Percentiles rank a stretch among this genome's conserved stretches.
Conservation (phyloP, 306 rosid species). For the Fragaria nilgerrensis region DNA sequence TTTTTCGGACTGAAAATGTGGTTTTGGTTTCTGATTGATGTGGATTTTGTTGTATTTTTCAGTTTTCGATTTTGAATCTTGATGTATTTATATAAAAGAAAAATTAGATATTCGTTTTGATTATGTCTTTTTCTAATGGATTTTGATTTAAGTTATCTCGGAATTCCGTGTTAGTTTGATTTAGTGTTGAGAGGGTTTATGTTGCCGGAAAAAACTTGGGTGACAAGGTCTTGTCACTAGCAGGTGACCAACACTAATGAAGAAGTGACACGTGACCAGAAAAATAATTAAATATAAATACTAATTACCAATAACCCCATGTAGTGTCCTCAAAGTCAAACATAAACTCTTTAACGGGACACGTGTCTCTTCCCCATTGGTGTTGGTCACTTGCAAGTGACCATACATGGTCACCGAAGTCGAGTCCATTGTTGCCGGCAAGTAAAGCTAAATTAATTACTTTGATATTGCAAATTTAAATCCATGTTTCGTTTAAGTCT, state of each 20-base stretch:
- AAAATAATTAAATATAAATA: no score
- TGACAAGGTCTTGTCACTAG: no score
- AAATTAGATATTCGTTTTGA: conserved; percentile 5
- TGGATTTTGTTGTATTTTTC: conserved; percentile 8
- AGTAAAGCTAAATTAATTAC: background rate
- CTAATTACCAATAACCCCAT: no score
- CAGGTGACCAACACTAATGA: no score
- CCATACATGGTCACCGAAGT: no score
- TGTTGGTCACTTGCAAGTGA: no score
- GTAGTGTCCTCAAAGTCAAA: no score
- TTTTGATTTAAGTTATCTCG: background rate
- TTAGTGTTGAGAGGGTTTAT: background rate
- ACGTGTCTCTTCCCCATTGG: no score
- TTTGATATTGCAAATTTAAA: background rate
- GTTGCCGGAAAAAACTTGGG: no score
- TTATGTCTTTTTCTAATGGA: background rate
- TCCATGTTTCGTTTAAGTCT: background rate
- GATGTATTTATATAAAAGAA: background rate
- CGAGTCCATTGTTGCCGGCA: no score
- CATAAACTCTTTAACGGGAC: no score
- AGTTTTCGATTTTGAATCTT: background rate
- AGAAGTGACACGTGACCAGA: no score
- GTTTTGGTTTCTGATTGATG: conserved; percentile 11
- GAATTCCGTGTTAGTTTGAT: background rate
- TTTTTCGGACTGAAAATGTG: conserved; percentile 21